These are phyloP conservation scores for Nakazawaea siamensis DNA, from an alignment of 805 yeast genomes.

Conservation along the genomic window DNA sequence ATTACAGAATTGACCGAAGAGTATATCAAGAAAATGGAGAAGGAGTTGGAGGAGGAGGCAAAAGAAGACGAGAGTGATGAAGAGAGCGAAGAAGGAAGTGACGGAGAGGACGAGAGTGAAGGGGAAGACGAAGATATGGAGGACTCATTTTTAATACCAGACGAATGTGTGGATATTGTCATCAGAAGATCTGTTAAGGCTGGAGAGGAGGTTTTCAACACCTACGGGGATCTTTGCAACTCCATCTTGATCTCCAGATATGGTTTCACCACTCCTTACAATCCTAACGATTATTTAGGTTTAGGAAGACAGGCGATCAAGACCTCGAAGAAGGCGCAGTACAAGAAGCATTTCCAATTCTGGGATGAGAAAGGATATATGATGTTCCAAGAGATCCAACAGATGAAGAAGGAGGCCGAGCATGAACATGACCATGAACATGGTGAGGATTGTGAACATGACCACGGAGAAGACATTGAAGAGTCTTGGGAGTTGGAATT, in stretches of 20 bases:
- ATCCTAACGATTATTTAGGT: slow-evolving; percentile 47
- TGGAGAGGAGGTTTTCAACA: slow-evolving; percentile 65
- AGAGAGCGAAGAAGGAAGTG: slow-evolving; percentile 18
- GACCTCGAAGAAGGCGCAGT: slow-evolving; percentile 23
- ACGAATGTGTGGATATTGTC: slow-evolving; percentile 67
- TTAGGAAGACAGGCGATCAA: slow-evolving; percentile 43
- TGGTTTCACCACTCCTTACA: slow-evolving; percentile 60
- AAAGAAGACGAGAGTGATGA: slow-evolving; percentile 21
- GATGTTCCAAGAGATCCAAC: slow-evolving; percentile 16
- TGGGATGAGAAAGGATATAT: slow-evolving; percentile 32
- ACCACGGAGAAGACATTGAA: slow-evolving; percentile 21
- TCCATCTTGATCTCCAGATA: slow-evolving; percentile 62
- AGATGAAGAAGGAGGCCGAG: slow-evolving; percentile 11
- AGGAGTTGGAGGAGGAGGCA: slow-evolving; percentile 15
- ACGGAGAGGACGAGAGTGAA: slow-evolving; percentile 15
- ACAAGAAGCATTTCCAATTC: slow-evolving; percentile 36
- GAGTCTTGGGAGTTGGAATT: slow-evolving; percentile 39
- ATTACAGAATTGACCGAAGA: slow-evolving; percentile 2
- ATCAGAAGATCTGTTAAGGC: slow-evolving; percentile 32
- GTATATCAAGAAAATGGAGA: slow-evolving; percentile 8
- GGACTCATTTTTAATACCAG: slow-evolving; percentile 29
- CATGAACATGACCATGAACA: slow-evolving; percentile 15
- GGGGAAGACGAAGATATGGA: slow-evolving; percentile 17
- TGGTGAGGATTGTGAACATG: slow-evolving; percentile 13
- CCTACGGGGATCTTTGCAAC: slow-evolving; percentile 72